Percentiles rank a stretch among this genome's conserved stretches.
These are phyloP conservation scores for Bonia amplexicaulis DNA, from an alignment of 176 grass and related monocot genomes.

Conservation along the genomic window DNA sequence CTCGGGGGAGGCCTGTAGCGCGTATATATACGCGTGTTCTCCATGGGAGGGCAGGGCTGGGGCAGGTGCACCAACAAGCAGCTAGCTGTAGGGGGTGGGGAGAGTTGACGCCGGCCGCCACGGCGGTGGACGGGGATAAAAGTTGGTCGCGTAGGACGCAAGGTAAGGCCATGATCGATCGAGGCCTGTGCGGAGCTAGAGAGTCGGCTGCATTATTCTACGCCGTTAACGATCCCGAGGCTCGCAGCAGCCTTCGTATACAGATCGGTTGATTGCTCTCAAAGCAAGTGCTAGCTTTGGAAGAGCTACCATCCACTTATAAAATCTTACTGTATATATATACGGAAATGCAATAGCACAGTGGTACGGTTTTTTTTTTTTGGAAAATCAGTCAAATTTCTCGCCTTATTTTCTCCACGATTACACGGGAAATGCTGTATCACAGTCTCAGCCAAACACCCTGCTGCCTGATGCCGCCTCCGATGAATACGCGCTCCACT, in stretches of 20 bases:
- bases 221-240: slow-evolving; percentile 90
- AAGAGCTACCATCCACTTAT: slow-evolving; percentile 21
- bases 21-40: slow-evolving; percentile 32
- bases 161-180: slow-evolving; percentile 52
- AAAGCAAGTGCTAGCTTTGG: slow-evolving; percentile 54
- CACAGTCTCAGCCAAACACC: no score
- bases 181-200: slow-evolving; percentile 31
- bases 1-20: slow-evolving; percentile 39
- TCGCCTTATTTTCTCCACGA: no score
- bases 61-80: slow-evolving; percentile 4
- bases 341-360: neutral
- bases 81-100: neutral
- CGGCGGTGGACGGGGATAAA: slow-evolving; percentile 81
- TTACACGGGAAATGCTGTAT: no score
- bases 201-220: slow-evolving; percentile 56
- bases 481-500: no score
- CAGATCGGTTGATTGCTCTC: slow-evolving; percentile 48
- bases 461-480: no score
- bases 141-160: slow-evolving; percentile 67
- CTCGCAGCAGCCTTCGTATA: slow-evolving; percentile 37
- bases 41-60: neutral
- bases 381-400: no score
- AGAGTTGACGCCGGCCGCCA: slow-evolving; percentile 93
- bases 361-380: no score
- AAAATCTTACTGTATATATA: neutral